Evolutionary conservation across 495 filamentous ascomycete species (phyloP).

Genomic region (Bombardia bombarda): DNA sequence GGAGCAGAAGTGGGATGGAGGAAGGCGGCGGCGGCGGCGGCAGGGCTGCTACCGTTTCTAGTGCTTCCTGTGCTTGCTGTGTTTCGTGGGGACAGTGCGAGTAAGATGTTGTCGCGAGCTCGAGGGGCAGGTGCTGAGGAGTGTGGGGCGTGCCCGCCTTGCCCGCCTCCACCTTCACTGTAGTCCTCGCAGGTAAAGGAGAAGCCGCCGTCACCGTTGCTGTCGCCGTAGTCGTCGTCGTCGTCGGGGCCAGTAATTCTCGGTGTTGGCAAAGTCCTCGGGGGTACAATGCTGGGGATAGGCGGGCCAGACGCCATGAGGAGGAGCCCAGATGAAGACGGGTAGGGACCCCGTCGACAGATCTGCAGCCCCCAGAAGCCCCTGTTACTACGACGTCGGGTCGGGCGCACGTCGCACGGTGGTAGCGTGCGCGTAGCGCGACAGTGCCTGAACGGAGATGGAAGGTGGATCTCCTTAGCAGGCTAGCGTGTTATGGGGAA

Average conservation of each 20-base stretch:
- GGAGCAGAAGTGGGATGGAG: conserved; percentile 1
- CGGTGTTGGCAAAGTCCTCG: conserved; percentile 2
- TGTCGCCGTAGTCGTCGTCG: not conserved
- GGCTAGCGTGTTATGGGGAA: no score
- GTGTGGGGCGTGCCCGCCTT: no score
- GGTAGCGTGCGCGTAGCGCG: no score
- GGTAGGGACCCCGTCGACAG: no score
- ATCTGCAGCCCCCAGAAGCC: no score
- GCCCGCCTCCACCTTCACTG: no score
- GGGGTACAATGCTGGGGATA: not conserved
- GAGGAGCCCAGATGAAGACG: no score
- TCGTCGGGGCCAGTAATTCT: not conserved
- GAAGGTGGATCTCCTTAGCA: no score
- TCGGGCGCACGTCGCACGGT: no score
- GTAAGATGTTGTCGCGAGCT: not conserved
- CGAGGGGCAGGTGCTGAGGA: not conserved
- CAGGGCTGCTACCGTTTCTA: conserved; percentile 4
- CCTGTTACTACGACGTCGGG: no score
- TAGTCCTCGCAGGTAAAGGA: not conserved
- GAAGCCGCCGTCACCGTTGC: not conserved
- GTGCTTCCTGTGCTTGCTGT: no score
- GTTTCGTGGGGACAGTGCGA: conserved; percentile 6
- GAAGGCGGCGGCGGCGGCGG: conserved; percentile 5
- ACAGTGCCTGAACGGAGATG: no score
- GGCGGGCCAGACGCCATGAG: conserved; percentile 8